Conservation (phyloP, 805 yeast species). For the Schizosaccharomyces japonicus region DNA sequence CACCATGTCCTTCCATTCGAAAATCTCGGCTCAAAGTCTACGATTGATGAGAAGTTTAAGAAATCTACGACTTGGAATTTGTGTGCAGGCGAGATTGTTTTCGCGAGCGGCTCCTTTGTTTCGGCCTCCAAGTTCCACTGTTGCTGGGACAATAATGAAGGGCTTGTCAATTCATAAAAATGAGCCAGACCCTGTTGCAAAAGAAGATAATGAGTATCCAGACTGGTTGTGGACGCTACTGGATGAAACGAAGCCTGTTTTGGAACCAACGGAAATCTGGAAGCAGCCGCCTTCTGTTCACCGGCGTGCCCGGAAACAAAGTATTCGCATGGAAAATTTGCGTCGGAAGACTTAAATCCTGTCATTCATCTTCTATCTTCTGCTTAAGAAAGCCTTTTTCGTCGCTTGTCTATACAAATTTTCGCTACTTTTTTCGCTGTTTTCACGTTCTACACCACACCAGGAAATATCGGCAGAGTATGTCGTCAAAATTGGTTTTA, state of each 20-base stretch:
- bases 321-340: background rate
- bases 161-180: background rate
- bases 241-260: background rate
- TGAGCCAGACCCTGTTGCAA: background rate
- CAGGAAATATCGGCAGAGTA: background rate
- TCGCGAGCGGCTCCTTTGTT: no score
- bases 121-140: background rate
- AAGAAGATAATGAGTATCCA: conserved; percentile 2
- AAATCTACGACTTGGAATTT: no score
- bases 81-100: no score
- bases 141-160: conserved; percentile 1
- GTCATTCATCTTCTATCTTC: background rate
- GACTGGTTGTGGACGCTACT: conserved; percentile 4
- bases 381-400: background rate
- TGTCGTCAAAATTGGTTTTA: background rate
- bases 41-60: no score
- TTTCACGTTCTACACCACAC: no score
- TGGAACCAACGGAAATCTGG: no score
- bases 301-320: background rate
- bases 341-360: background rate
- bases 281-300: background rate
- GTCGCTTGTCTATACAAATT: no score
- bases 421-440: background rate
- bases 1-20: no score
- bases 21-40: no score